A percentile compares a stretch with the other conserved stretches of the same genome.
phyloP scores from a whole-genome alignment of 495 filamentous ascomycete genomes.

The Alectoria sarmentosa region DNA sequence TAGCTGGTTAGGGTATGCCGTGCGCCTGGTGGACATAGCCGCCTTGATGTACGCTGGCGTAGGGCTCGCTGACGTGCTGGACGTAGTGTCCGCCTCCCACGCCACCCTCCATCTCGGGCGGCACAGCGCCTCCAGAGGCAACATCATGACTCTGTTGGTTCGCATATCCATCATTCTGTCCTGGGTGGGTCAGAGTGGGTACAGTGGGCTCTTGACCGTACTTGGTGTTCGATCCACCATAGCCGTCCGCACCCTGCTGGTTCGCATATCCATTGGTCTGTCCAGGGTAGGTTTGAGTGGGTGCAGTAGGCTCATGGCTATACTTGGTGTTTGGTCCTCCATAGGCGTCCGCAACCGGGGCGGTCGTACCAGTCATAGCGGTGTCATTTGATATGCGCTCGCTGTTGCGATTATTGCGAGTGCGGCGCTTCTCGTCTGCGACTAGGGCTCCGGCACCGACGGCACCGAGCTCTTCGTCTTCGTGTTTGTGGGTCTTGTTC shows the following conservation, averaged over 20 bases:
- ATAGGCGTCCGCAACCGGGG: conserved; percentile 11
- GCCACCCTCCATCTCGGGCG: conserved; percentile 11
- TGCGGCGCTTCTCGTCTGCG: conserved; percentile 20
- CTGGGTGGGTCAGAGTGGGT: neutral
- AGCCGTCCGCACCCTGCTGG: conserved; percentile 3
- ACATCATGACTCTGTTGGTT: conserved; percentile 1
- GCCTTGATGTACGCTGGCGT: conserved; percentile 15
- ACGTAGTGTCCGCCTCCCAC: neutral
- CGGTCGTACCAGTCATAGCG: conserved; percentile 22
- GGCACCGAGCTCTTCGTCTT: conserved; percentile 23
- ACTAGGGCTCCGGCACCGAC: conserved; percentile 20
- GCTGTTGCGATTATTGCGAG: conserved; percentile 15
- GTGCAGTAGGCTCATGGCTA: neutral
- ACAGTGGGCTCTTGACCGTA: conserved; percentile 9
- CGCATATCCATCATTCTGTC: neutral
- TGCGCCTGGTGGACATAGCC: conserved; percentile 13
- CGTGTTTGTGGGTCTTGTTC: conserved; percentile 11
- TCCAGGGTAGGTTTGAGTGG: neutral
- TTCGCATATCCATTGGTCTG: neutral
- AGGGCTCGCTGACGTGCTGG: conserved; percentile 14
- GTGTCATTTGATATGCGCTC: conserved; percentile 23
- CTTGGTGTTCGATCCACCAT: conserved; percentile 22
- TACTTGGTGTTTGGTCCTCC: conserved; percentile 24
- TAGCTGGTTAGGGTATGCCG: neutral
- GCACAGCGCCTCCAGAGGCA: neutral